These are phyloP conservation scores for Boletellus emodensis DNA, from an alignment of 768 basidiomycete genomes.

Conservation along the genomic window DNA sequence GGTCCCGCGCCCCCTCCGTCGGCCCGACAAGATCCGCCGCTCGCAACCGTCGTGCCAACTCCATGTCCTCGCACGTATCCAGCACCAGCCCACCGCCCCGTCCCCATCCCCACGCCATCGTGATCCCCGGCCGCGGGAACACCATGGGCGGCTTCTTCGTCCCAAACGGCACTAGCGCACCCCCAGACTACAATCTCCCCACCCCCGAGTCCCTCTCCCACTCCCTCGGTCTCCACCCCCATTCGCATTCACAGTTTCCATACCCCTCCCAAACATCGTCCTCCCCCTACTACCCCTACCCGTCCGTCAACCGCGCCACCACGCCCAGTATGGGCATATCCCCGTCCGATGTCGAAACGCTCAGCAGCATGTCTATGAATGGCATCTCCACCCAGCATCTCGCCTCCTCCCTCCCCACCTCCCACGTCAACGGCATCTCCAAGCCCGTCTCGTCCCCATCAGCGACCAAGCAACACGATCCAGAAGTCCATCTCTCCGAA, in stretches of 20 bases:
- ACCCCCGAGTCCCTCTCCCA: slow-evolving; percentile 38
- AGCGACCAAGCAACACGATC: slow-evolving; percentile 10
- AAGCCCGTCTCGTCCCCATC: slow-evolving; percentile 10
- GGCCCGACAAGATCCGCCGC: slow-evolving; percentile 53
- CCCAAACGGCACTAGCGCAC: slow-evolving; percentile 19
- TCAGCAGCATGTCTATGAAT: slow-evolving; percentile 18
- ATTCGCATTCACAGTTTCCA: slow-evolving; percentile 27
- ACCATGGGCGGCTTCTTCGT: slow-evolving; percentile 33
- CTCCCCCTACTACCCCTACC: slow-evolving; percentile 28
- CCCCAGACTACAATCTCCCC: slow-evolving; percentile 41
- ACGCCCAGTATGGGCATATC: slow-evolving; percentile 25
- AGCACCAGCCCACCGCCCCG: slow-evolving; percentile 45
- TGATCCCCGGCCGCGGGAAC: slow-evolving; percentile 51
- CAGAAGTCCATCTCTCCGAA: slow-evolving; percentile 56
- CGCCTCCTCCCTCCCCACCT: slow-evolving; percentile 14
- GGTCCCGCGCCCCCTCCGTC: slow-evolving; percentile 35
- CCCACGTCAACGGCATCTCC: slow-evolving; percentile 7
- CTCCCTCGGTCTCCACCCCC: slow-evolving; percentile 28
- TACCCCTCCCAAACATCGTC: slow-evolving; percentile 29
- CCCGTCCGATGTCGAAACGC: slow-evolving; percentile 23
- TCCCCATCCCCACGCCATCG: slow-evolving; percentile 59
- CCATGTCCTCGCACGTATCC: slow-evolving; percentile 55
- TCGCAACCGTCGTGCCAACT: slow-evolving; percentile 52
- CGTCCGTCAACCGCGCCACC: slow-evolving; percentile 9
- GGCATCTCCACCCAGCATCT: slow-evolving; percentile 20